phyloP scores from a whole-genome alignment of 2,329 filamentous ascomycete species.

The Beauveria bassiana region DNA sequence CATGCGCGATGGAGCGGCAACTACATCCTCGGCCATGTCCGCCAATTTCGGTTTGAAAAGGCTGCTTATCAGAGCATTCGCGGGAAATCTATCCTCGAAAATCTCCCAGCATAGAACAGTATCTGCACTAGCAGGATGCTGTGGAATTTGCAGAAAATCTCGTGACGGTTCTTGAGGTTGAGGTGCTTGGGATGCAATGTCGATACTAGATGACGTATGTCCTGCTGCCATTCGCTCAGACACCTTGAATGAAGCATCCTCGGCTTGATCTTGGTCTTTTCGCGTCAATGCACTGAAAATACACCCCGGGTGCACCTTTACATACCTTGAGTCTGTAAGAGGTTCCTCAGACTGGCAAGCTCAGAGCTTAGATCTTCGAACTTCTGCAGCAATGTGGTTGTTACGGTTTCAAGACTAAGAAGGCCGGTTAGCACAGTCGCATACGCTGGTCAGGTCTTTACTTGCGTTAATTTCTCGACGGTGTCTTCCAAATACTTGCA shows the following conservation, averaged over 20 bases:
- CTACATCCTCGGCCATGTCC: slow-evolving; percentile 1
- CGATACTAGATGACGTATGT: not conserved
- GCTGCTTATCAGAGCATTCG: slow-evolving; percentile 13
- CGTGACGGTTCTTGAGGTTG: slow-evolving; percentile 13
- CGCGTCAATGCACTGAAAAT: not conserved
- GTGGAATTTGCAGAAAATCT: slow-evolving; percentile 17
- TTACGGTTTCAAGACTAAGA: slow-evolving; percentile 15
- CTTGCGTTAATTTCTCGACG: slow-evolving; percentile 15
- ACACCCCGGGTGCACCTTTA: not conserved
- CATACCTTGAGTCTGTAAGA: slow-evolving; percentile 4
- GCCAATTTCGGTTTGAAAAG: slow-evolving; percentile 12
- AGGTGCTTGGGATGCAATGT: not conserved
- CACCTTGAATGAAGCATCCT: not conserved
- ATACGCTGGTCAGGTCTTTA: not conserved
- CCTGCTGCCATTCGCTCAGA: not conserved
- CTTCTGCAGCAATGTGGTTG: slow-evolving; percentile 13
- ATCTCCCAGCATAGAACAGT: slow-evolving; percentile 16
- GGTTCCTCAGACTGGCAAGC: slow-evolving; percentile 12
- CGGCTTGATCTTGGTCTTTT: not conserved
- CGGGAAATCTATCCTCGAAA: slow-evolving; percentile 14
- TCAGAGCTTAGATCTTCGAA: slow-evolving; percentile 15
- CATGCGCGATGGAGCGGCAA: slow-evolving; percentile 10
- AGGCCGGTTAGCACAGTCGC: not conserved
- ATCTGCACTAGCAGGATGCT: slow-evolving; percentile 16
- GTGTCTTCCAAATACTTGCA: slow-evolving; percentile 16